Evolutionary conservation across 2,329 filamentous ascomycete genomes (phyloP).

Genomic region (Volutella citrinella): DNA sequence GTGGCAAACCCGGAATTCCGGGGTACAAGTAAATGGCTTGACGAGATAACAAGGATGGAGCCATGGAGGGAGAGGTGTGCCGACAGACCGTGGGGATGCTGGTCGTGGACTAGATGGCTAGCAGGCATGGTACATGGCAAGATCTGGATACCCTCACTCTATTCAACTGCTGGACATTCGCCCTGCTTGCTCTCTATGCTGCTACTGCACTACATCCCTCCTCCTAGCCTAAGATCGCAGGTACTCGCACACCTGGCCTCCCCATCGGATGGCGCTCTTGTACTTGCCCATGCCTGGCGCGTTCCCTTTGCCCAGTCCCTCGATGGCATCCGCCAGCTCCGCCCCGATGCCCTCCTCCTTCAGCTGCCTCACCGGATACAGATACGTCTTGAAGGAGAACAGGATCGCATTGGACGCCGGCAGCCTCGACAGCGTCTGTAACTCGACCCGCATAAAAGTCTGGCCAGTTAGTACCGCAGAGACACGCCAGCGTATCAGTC

Average conservation of each 20-base stretch:
- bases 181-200: not conserved
- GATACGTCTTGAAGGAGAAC: conserved; percentile 56
- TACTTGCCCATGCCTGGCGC: conserved; percentile 53
- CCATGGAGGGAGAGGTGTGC: too few species aligned
- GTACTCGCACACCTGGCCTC: conserved; percentile 44
- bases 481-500: too few species aligned
- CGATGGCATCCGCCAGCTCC: conserved; percentile 49
- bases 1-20: too few species aligned
- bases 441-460: conserved; percentile 43
- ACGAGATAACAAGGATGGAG: too few species aligned
- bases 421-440: conserved; percentile 50
- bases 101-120: too few species aligned
- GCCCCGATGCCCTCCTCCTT: conserved; percentile 47
- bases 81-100: too few species aligned
- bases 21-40: too few species aligned
- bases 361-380: conserved; percentile 47
- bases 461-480: too few species aligned
- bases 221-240: conserved; percentile 32
- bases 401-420: conserved; percentile 44
- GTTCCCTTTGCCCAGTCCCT: conserved; percentile 49
- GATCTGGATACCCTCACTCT: too few species aligned
- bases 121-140: too few species aligned
- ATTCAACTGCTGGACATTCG: too few species aligned
- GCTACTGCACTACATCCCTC: not conserved
- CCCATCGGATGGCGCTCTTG: conserved; percentile 49